A percentile compares a stretch with the other conserved stretches of the same genome.
These are phyloP conservation scores for Eucalyptus decipiens DNA, from an alignment of 345 rosid genomes.

Conservation along the genomic window DNA sequence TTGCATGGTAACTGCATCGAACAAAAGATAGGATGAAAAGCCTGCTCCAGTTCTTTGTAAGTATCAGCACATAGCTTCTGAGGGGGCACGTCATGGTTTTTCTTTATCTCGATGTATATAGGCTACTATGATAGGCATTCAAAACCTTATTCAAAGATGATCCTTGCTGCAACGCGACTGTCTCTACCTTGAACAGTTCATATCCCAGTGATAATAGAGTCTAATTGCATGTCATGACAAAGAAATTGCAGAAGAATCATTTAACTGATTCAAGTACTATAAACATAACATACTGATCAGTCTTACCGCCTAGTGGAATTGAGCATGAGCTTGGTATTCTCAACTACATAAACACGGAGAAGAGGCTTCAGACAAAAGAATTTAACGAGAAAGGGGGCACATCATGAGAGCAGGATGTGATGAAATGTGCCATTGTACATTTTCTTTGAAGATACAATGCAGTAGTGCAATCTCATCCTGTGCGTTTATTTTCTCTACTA, in stretches of 20 bases:
- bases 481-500: not conserved
- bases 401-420: not conserved
- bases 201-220: not conserved
- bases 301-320: slow-evolving; percentile 15
- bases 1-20: slow-evolving; percentile 34
- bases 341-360: slow-evolving; percentile 11
- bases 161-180: not conserved
- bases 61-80: not conserved
- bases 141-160: not conserved
- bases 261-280: not conserved
- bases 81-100: not conserved
- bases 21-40: not conserved
- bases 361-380: not conserved
- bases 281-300: slow-evolving; percentile 42
- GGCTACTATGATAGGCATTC: not conserved
- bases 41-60: not conserved
- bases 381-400: not conserved
- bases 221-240: not conserved
- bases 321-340: slow-evolving; percentile 33
- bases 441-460: not conserved
- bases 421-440: accelerated
- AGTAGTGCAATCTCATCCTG: not conserved
- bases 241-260: not conserved
- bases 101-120: not conserved
- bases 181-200: not conserved